Evolutionary conservation across 2,329 filamentous ascomycete species (phyloP).

Genomic region (Alternaria viburni): DNA sequence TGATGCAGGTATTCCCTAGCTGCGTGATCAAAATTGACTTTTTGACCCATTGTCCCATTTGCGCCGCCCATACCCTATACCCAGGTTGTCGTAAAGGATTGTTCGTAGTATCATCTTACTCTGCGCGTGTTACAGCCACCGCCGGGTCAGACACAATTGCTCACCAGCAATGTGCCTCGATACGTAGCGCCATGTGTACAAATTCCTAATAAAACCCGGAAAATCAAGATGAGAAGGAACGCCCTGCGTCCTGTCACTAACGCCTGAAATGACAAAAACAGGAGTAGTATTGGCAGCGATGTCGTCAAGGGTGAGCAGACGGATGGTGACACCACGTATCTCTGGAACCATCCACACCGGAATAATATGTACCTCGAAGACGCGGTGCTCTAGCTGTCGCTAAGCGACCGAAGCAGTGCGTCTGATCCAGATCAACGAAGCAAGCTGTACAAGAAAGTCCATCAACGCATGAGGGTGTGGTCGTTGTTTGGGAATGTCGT

Average conservation of each 20-base stretch:
- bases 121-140: not conserved
- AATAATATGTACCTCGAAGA: not conserved
- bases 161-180: not conserved
- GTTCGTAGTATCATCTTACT: slow-evolving; percentile 8
- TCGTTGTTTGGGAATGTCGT: not conserved
- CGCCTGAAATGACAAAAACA: not conserved
- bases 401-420: not conserved
- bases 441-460: slow-evolving; percentile 8
- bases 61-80: slow-evolving; percentile 4
- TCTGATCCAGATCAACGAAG: not conserved
- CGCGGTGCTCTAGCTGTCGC: not conserved
- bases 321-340: not conserved
- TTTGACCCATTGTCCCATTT: slow-evolving; percentile 6
- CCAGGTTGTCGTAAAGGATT: not conserved
- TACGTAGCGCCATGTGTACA: not conserved
- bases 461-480: not conserved
- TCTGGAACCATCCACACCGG: not conserved
- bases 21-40: slow-evolving; percentile 9
- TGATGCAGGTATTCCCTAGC: not conserved
- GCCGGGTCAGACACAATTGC: not conserved
- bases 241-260: not conserved
- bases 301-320: not conserved
- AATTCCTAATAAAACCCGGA: not conserved
- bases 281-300: not conserved
- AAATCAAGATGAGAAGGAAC: not conserved